Evolutionary conservation across 164 flowering plant species (phyloP), one percentile per base, ranked within the genome.

Genomic region (Stephania yunnanensis): DNA sequence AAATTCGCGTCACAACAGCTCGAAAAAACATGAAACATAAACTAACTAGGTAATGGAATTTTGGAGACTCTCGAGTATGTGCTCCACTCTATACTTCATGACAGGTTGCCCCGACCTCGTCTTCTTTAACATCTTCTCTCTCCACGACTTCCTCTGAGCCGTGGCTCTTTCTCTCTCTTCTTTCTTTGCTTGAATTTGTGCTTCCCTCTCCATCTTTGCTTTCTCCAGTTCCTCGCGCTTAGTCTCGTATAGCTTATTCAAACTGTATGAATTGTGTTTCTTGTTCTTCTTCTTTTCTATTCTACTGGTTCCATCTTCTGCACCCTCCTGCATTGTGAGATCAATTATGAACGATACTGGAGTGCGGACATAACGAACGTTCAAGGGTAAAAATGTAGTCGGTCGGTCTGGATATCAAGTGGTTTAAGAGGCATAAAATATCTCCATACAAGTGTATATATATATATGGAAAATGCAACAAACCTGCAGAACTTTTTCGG

Each of bases 1-100:
- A 10, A 10, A 15, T 17, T 58, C 17, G 6, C 19, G 64, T 19
- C 4, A 15, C n/a, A 17, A 15, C 7, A 58, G 64, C 42, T 36
- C 42, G 42, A 36, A 36, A 36, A 36, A 36, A 36, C 42, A 36
- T 15, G 64, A 58, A 58, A 19, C 64, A 58, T 15, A 15, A 15
- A 58, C 64, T 10, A 22, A 11, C 75, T 85, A 83, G 45, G 53
- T 71, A 20, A 48, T 46, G 69, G 90, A 82, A 44, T 83, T 81
- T 77, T 89, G 87, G 71, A 95, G 77, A 29, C 83, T 80, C 76
- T 93, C 85, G 77, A 93, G 74, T 30, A 93, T 83, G 78, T 90
- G 89, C 81, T 91, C 93, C 52, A 93, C 87, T 83, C 97, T 85
- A 88, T 91, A 91, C 79, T 89, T 95, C 99, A 95, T 93, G 20